Percentiles rank a stretch among this genome's conserved stretches.
Evolutionary conservation across 1,139 yeast species (phyloP).

Genomic region (Schwanniomyces etchellsii): DNA sequence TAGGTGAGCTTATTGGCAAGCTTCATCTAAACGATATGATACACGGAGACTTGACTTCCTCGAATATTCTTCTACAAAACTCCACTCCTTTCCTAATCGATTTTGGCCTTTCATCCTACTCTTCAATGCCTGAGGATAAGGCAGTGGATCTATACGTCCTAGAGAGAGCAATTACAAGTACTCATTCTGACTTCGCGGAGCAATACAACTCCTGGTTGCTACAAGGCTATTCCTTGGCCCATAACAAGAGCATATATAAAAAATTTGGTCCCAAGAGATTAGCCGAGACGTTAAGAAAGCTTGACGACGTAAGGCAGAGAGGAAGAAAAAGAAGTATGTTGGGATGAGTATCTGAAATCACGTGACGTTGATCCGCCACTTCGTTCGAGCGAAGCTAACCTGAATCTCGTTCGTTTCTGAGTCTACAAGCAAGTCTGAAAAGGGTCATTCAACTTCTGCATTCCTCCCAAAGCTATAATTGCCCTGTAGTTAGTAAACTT

Average conservation of each 20-base stretch:
- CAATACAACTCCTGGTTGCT: conserved; percentile 65
- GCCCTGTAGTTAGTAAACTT: too few relatives aligned
- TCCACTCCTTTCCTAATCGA: conserved; percentile 67
- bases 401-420: too few relatives aligned
- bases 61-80: conserved; percentile 63
- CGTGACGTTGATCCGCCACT: too few relatives aligned
- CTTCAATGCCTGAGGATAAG: conserved; percentile 79
- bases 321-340: conserved; percentile 96
- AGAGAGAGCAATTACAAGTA: conserved; percentile 85
- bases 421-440: too few relatives aligned
- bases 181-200: conserved; percentile 74
- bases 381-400: too few relatives aligned
- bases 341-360: too few relatives aligned
- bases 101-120: conserved; percentile 82
- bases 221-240: conserved; percentile 59
- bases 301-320: conserved; percentile 81
- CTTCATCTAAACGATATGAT: conserved; percentile 75
- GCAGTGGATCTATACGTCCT: conserved; percentile 94
- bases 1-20: conserved; percentile 67
- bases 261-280: conserved; percentile 34
- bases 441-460: too few relatives aligned
- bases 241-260: conserved; percentile 18
- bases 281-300: conserved; percentile 54
- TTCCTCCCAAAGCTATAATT: too few relatives aligned
- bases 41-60: conserved; percentile 93